Conservation (phyloP, 768 basidiomycete genomes). For the Collybia sordida region DNA sequence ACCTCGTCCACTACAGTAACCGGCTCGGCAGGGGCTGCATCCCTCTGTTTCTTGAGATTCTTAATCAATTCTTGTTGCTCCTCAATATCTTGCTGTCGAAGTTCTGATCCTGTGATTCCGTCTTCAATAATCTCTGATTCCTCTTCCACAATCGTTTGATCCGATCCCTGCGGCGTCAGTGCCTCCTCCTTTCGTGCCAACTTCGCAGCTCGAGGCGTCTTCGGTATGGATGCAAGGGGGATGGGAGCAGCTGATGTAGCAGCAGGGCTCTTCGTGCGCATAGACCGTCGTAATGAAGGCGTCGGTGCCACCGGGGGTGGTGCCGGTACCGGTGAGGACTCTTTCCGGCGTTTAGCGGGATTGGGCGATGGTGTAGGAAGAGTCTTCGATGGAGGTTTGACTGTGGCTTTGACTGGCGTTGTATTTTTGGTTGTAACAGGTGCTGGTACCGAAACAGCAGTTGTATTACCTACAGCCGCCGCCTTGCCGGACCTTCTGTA, state of each 20-base stretch:
- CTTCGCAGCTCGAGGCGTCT: conserved; percentile 35
- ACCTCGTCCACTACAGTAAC: conserved; percentile 49
- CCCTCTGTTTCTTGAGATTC: conserved; percentile 65
- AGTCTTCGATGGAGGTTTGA: conserved; percentile 25
- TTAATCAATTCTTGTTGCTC: conserved; percentile 80
- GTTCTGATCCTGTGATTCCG: conserved; percentile 54
- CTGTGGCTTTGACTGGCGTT: conserved; percentile 17
- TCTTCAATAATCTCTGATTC: conserved; percentile 56
- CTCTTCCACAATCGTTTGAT: conserved; percentile 67
- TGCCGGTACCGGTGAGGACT: conserved; percentile 52
- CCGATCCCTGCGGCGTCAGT: conserved; percentile 52
- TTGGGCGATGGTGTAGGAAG: conserved; percentile 44
- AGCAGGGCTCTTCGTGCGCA: conserved; percentile 41
- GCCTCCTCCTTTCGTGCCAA: conserved; percentile 29
- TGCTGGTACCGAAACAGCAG: conserved; percentile 9
- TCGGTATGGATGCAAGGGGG: conserved; percentile 32
- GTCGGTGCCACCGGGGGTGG: conserved; percentile 28
- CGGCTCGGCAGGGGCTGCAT: conserved; percentile 26
- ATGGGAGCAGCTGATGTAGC: conserved; percentile 31
- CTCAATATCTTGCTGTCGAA: conserved; percentile 67
- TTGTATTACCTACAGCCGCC: conserved; percentile 21
- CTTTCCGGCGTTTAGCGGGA: conserved; percentile 66
- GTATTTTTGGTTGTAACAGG: conserved; percentile 10
- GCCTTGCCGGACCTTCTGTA: conserved; percentile 72
- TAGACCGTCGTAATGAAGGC: conserved; percentile 28